Evolutionary conservation across 2,329 filamentous ascomycete genomes (phyloP), one percentile per base, ranked within the genome.

Genomic region (Alternaria alternata): DNA sequence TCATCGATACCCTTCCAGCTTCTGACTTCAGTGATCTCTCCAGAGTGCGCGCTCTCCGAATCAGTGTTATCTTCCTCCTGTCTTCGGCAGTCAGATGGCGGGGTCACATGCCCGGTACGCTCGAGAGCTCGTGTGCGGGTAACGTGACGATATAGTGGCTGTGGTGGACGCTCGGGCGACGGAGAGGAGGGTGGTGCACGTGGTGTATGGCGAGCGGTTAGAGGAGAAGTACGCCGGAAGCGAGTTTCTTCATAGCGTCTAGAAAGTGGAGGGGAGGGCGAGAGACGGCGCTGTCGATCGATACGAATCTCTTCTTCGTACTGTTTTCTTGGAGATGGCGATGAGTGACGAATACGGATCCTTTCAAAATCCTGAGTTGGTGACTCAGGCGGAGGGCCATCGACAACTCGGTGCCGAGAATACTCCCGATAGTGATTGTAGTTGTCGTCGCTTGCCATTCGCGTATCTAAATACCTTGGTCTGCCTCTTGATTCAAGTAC

Each of bases 1-100:
- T 75, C 74, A 58, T 76, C 74, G 5, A 71, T 52, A 3, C 68
- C 74, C 24, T 52, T 71, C 66, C 67, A 77, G n/a, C 51, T 69
- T 52, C 68, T 66, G 14, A 68, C 62, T 22, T 67, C 63, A 6
- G 62, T 61, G n/a, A 69, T 12, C 11, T 64, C 62, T 3, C 61
- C 69, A 4, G 58, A 60, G 12, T 55, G 57, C 4, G 67, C 68
- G 36, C 71, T 74, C 22, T 66, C 72, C 9, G 70, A 71, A 18
- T 71, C 72, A 5, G 72, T 75, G 28, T 59, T 62, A 24, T 69
- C 64, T 34, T 63, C 57, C 14, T 63, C 51, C 11, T 67, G 66
- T 32, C 49, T 54, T 43, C 39, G 39, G 43, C 30, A 39, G 7
- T 43, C 57, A 32, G 56, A 57, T 5, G 62, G 55, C 7, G 62